phyloP scores from a whole-genome alignment of 306 rosid genomes.

The Senna siamea region DNA sequence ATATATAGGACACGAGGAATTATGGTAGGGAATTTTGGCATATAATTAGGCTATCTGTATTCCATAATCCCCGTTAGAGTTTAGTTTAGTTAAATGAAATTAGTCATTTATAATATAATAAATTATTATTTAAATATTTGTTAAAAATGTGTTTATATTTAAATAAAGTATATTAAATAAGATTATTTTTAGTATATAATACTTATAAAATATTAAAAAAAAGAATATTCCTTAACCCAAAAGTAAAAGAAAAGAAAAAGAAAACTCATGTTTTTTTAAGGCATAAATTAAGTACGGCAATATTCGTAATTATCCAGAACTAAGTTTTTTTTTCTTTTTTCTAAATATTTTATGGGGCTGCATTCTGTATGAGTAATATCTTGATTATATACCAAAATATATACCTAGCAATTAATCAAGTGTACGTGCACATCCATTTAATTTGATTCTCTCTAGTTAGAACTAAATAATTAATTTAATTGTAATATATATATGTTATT shows the following conservation, averaged over 20 bases:
- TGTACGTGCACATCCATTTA: conserved; percentile 5
- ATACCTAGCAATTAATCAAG: conserved; percentile 10
- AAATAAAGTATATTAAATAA: too few species aligned
- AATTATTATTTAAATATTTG: too few species aligned
- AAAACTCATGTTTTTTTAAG: background rate
- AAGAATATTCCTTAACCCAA: background rate
- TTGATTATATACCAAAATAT: conserved; percentile 29
- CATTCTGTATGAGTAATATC: conserved; percentile 24
- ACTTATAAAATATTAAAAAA: too few species aligned
- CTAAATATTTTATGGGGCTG: background rate
- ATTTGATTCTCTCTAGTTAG: conserved; percentile 14
- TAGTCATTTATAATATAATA: too few species aligned
- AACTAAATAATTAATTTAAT: conserved; percentile 14
- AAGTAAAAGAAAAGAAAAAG: background rate
- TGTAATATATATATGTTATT: background rate
- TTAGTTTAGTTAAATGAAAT: too few species aligned
- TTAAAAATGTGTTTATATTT: too few species aligned
- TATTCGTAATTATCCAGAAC: conserved; percentile 29
- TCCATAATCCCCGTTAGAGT: too few species aligned
- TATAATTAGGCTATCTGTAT: background rate
- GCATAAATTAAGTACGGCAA: conserved; percentile 9
- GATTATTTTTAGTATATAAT: too few species aligned
- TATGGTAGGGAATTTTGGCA: background rate
- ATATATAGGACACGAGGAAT: background rate
- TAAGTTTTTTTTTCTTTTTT: background rate